A percentile compares a stretch with the other conserved stretches of the same genome.
phyloP scores from a whole-genome alignment of 2,329 filamentous ascomycete genomes.

The Fusarium redolens region DNA sequence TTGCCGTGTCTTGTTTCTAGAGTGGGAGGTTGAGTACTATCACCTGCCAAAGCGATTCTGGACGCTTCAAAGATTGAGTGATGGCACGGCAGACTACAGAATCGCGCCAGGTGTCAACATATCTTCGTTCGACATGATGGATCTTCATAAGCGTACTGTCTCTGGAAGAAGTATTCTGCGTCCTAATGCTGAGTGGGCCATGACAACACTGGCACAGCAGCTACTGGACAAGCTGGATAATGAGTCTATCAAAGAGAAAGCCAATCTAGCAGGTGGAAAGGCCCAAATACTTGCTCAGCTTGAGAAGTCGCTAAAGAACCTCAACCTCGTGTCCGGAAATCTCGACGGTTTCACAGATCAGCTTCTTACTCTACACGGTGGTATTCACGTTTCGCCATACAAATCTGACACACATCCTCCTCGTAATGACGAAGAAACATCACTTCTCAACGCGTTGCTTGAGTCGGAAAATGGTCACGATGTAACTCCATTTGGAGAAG shows the following conservation, averaged over 20 bases:
- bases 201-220: not conserved
- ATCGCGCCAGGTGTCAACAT: not conserved
- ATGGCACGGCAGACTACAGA: not conserved
- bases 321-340: not conserved
- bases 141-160: not conserved
- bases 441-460: rapidly evolving
- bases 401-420: not conserved
- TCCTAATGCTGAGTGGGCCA: not conserved
- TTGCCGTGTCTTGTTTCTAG: not conserved
- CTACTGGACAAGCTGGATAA: not conserved
- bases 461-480: not conserved
- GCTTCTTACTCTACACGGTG: not conserved
- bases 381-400: not conserved
- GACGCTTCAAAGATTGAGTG: not conserved
- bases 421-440: not conserved
- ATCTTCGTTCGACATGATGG: not conserved
- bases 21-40: not conserved
- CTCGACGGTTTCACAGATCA: not conserved
- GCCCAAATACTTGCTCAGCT: not conserved
- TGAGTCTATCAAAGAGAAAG: not conserved
- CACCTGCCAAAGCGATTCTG: not conserved
- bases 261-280: not conserved
- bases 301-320: not conserved
- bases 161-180: not conserved
- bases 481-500: not conserved